A percentile compares a stretch with the other conserved stretches of the same genome.
These are phyloP conservation scores for Alloteropsis semialata DNA, from an alignment of 176 grass and related monocot species.

Conservation along the genomic window DNA sequence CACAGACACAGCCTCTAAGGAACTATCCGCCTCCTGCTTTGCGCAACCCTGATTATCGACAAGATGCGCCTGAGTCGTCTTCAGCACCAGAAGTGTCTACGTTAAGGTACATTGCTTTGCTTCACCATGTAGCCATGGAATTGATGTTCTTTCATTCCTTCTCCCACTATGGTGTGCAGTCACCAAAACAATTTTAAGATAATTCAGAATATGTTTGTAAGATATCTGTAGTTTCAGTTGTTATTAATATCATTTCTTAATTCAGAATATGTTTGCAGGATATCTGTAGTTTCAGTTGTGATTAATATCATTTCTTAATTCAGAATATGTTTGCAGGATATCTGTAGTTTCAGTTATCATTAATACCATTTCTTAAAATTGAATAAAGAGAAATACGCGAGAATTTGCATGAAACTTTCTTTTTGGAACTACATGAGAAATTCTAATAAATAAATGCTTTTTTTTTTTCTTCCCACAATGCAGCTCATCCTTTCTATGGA, in stretches of 20 bases:
- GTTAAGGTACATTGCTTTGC: slow-evolving; percentile 57
- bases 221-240: neutral
- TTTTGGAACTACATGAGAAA: neutral
- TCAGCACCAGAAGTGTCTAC: slow-evolving; percentile 51
- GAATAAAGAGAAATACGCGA: neutral
- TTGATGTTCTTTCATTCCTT: neutral
- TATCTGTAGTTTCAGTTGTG: slow-evolving; percentile 5
- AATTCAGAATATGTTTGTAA: neutral
- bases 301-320: slow-evolving; percentile 9
- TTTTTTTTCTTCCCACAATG: neutral
- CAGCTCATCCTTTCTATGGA: slow-evolving; percentile 6
- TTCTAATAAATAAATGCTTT: neutral
- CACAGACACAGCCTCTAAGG: slow-evolving; percentile 84
- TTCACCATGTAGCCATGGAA: neutral
- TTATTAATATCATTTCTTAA: neutral
- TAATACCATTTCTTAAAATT: slow-evolving; percentile 20
- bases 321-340: neutral
- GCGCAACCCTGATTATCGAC: slow-evolving; percentile 54
- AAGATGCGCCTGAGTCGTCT: slow-evolving; percentile 61
- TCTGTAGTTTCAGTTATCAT: neutral
- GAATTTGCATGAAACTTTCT: neutral
- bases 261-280: neutral
- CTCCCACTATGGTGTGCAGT: neutral
- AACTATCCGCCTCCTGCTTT: slow-evolving; percentile 65
- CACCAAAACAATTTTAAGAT: neutral